These are phyloP conservation scores for Colletotrichum sp. DNA, from an alignment of 2,329 filamentous ascomycete species.

Conservation along the genomic window DNA sequence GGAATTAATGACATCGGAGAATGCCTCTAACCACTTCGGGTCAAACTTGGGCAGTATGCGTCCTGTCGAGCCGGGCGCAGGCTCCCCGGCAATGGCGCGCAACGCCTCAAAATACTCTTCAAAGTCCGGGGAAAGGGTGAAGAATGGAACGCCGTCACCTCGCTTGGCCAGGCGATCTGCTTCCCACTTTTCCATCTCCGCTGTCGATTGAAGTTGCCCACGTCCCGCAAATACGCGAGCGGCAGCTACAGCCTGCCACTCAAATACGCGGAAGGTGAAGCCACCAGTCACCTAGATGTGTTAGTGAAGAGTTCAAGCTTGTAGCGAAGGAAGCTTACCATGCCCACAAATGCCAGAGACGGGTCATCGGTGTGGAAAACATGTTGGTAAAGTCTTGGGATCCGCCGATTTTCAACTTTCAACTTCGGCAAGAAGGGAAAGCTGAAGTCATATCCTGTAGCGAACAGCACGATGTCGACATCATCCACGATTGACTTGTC, in stretches of 20 bases:
- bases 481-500: neutral
- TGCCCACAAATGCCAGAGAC: neutral
- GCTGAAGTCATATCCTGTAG: neutral
- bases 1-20: neutral
- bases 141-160: constrained; percentile 34
- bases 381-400: neutral
- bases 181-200: constrained; percentile 35
- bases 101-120: constrained; percentile 42
- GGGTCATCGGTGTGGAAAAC: neutral
- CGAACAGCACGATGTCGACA: neutral
- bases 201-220: constrained; percentile 25
- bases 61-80: constrained; percentile 36
- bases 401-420: neutral
- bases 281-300: constrained; percentile 30
- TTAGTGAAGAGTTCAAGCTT: neutral
- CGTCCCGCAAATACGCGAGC: constrained; percentile 37
- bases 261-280: constrained; percentile 39
- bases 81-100: constrained; percentile 43
- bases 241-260: constrained; percentile 40
- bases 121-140: constrained; percentile 35
- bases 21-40: constrained; percentile 35
- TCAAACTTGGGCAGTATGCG: constrained; percentile 44
- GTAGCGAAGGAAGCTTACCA: neutral
- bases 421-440: neutral
- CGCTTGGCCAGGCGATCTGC: constrained; percentile 25